Conservation (phyloP, 2,329 filamentous ascomycete genomes). For the Fusarium sp. region DNA sequence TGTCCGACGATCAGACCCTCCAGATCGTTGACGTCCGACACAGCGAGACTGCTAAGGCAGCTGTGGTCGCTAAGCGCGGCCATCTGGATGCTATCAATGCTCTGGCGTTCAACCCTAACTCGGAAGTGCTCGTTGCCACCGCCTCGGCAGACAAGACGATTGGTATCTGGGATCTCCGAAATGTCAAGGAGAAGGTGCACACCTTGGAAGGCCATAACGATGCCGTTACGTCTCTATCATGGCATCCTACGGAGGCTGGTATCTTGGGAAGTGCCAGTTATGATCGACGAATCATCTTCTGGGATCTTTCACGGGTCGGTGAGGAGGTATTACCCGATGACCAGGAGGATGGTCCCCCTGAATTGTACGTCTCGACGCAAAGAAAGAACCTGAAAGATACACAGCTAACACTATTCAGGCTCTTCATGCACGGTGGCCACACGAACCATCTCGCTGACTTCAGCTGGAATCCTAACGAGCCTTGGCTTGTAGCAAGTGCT, state of each 20-base stretch:
- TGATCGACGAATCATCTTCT: conserved; percentile 93
- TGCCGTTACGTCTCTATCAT: conserved; percentile 89
- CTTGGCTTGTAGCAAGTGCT: conserved; percentile 95
- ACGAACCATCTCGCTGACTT: conserved; percentile 98
- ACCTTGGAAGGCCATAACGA: conserved; percentile 89
- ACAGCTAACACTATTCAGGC: conserved; percentile 57
- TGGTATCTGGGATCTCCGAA: conserved; percentile 93
- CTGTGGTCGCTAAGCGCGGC: conserved; percentile 76
- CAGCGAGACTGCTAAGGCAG: conserved; percentile 71
- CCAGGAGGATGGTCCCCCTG: conserved; percentile 91
- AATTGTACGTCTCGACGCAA: conserved; percentile 73
- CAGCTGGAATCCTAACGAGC: conserved; percentile 96
- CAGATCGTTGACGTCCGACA: conserved; percentile 90
- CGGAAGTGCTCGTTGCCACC: conserved; percentile 90
- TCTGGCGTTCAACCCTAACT: conserved; percentile 91
- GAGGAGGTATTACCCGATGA: conserved; percentile 97
- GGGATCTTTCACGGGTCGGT: conserved; percentile 92
- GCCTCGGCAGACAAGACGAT: conserved; percentile 96
- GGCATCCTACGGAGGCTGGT: conserved; percentile 91
- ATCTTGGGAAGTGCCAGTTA: conserved; percentile 93
- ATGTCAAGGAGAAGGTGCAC: conserved; percentile 90
- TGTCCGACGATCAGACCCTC: conserved; percentile 93
- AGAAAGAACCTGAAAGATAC: not conserved
- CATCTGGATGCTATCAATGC: conserved; percentile 95
- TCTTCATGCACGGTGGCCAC: conserved; percentile 99